phyloP scores from a whole-genome alignment of 192 early-diverging fungal species.

The Chytriomyces confervae region DNA sequence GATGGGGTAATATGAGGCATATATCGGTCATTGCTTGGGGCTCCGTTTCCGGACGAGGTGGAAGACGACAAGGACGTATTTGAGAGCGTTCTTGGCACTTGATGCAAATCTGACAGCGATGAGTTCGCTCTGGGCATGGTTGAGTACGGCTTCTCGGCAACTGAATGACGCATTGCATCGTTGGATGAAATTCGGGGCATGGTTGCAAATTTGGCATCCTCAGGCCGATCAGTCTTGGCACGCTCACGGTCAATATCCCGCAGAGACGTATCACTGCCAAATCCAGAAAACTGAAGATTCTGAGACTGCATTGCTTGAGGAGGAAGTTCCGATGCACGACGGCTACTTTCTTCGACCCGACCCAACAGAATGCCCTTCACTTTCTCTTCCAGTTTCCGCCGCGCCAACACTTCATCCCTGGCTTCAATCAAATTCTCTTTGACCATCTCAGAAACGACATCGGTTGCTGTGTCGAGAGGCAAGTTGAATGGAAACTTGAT shows the following conservation, averaged over 20 bases:
- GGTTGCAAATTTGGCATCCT: background rate
- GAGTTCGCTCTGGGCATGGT: constrained; percentile 8
- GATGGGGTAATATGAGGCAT: constrained; percentile 10
- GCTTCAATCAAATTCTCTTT: constrained; percentile 48
- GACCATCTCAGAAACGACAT: constrained; percentile 69
- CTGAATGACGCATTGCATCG: background rate
- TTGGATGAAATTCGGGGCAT: background rate
- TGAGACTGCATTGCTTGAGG: background rate
- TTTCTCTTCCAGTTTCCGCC: constrained; percentile 45
- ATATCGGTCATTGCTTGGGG: background rate
- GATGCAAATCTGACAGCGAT: background rate
- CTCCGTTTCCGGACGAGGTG: background rate
- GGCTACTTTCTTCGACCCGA: constrained; percentile 15
- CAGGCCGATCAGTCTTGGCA: background rate
- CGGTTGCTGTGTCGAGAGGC: constrained; percentile 72
- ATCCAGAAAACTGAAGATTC: too few relatives aligned
- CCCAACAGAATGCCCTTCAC: constrained; percentile 28
- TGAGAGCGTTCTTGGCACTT: background rate
- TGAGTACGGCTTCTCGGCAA: background rate
- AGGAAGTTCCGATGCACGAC: background rate
- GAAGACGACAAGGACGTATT: constrained; percentile 3
- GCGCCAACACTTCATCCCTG: constrained; percentile 43
- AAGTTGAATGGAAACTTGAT: constrained; percentile 75
- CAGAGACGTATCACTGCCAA: constrained; percentile 1
- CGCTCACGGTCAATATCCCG: background rate